Evolutionary conservation across 73 alveolate species (phyloP).

Genomic region (Paramecium tetraurelia): DNA sequence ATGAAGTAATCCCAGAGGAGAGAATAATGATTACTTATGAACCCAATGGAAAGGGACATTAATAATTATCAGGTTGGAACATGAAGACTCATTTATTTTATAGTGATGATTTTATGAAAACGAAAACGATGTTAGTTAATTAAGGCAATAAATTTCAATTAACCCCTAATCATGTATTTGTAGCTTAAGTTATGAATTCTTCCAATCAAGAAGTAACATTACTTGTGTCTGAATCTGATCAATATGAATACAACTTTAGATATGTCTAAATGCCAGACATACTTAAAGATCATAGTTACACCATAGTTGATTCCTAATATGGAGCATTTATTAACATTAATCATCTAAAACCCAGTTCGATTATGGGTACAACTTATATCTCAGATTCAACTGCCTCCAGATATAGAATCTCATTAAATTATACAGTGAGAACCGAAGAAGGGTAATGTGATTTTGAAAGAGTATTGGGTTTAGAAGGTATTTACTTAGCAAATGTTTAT

Average conservation of each 20-base stretch:
- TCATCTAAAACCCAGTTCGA: conserved; percentile 63
- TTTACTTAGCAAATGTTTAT: conserved; percentile 74
- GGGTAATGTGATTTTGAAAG: conserved; percentile 84
- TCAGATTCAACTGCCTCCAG: conserved; percentile 83
- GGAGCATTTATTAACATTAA: conserved; percentile 83
- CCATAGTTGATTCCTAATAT: conserved; percentile 65
- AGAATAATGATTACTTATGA: conserved; percentile 14
- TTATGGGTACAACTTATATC: conserved; percentile 80
- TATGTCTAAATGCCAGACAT: conserved; percentile 76
- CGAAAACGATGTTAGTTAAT: conserved; percentile 65
- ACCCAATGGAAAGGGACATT: conserved; percentile 63
- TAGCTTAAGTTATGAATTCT: conserved; percentile 72
- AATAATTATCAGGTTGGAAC: conserved; percentile 59
- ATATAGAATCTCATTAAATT: conserved; percentile 74
- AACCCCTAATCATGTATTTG: conserved; percentile 78
- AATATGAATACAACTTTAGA: conserved; percentile 64
- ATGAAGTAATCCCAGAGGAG: not conserved
- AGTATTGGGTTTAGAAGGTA: conserved; percentile 81
- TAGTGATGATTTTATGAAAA: conserved; percentile 85
- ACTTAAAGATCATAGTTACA: conserved; percentile 62
- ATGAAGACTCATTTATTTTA: conserved; percentile 68
- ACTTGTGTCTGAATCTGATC: conserved; percentile 60
- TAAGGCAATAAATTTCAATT: conserved; percentile 82
- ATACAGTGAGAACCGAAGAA: conserved; percentile 75
- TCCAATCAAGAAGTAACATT: conserved; percentile 73